A percentile compares a stretch with the other conserved stretches of the same genome.
These are phyloP conservation scores for Bryopsis sp. DNA, from an alignment of 139 green algal genomes.

Conservation along the genomic window DNA sequence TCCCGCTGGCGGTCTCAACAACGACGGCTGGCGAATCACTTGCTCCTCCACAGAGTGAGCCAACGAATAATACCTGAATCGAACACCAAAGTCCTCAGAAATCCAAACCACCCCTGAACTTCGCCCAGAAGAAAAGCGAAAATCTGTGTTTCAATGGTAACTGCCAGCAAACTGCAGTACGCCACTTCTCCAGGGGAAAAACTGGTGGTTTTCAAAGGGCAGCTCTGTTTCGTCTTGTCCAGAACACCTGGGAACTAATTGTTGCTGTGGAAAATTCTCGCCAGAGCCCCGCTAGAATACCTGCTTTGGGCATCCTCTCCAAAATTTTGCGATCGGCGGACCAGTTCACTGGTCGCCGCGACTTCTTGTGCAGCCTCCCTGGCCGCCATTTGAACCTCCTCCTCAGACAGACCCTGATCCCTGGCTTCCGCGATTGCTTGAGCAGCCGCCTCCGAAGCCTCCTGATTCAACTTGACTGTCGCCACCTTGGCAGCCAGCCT, in stretches of 20 bases:
- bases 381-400: slow-evolving; percentile 56
- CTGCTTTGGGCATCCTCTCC: slow-evolving; percentile 48
- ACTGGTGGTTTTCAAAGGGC: too few relatives aligned
- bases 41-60: slow-evolving; percentile 56
- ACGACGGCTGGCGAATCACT: slow-evolving; percentile 53
- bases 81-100: neutral
- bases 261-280: too few relatives aligned
- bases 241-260: too few relatives aligned
- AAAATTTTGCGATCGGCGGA: slow-evolving; percentile 24
- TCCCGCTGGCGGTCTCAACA: slow-evolving; percentile 48
- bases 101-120: neutral
- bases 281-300: too few relatives aligned
- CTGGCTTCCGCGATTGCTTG: slow-evolving; percentile 43
- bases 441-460: slow-evolving; percentile 42
- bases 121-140: too few relatives aligned
- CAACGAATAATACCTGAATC: slow-evolving; percentile 38
- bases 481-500: slow-evolving; percentile 78
- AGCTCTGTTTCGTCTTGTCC: too few relatives aligned
- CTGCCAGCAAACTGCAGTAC: too few relatives aligned
- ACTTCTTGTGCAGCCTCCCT: slow-evolving; percentile 44
- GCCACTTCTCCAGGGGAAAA: too few relatives aligned
- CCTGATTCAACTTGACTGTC: slow-evolving; percentile 52
- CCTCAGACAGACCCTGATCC: slow-evolving; percentile 48
- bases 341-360: slow-evolving; percentile 27
- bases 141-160: too few relatives aligned